Percentiles rank a stretch among this genome's conserved stretches.
Conservation (phyloP, 805 yeast genomes). For the Teunomyces cretensis region DNA sequence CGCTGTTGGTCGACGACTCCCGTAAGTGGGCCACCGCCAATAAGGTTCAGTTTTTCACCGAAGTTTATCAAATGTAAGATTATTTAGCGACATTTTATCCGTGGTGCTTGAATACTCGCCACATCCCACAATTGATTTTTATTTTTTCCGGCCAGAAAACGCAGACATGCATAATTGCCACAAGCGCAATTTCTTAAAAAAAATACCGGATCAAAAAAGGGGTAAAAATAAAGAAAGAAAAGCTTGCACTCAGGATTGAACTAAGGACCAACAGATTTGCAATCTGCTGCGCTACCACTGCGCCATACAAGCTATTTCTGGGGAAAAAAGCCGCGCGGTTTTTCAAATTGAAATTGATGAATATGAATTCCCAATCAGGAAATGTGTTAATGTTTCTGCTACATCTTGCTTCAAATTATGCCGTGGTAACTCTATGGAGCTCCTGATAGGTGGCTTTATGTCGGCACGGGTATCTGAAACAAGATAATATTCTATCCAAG, state of each 20-base stretch:
- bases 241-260: slow-evolving; percentile 94
- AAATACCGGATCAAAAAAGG: no score
- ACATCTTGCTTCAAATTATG: no score
- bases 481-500: no score
- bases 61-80: slow-evolving; percentile 38
- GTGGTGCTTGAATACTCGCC: not conserved
- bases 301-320: slow-evolving; percentile 68
- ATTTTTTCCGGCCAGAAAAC: not conserved
- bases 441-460: no score
- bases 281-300: slow-evolving; percentile 99
- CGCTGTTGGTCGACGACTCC: slow-evolving; percentile 41
- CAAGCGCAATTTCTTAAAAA: not conserved
- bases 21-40: slow-evolving; percentile 33
- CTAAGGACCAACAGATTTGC: slow-evolving; percentile 99
- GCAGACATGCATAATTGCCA: not conserved
- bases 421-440: no score
- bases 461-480: no score
- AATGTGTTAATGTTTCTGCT: no score
- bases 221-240: slow-evolving; percentile 24
- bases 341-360: no score
- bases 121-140: not conserved
- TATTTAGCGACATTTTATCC: not conserved
- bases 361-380: no score
- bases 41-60: slow-evolving; percentile 42
- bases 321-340: not conserved